Evolutionary conservation across 257 asterid species (phyloP).

Genomic region (Asclepias syriaca): DNA sequence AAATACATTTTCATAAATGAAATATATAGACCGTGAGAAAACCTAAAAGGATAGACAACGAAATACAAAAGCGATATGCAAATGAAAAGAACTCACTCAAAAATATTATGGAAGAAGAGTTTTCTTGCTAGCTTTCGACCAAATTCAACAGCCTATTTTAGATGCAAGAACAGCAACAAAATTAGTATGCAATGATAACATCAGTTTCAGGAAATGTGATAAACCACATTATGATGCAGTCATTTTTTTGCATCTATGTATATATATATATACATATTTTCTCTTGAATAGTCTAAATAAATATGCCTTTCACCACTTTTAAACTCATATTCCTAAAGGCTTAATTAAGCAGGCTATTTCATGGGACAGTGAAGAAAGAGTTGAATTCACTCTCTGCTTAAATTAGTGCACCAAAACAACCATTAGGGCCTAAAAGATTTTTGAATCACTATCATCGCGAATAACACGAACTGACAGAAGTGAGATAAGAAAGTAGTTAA

Average conservation of each 20-base stretch:
- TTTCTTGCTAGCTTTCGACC: slow-evolving; percentile 71
- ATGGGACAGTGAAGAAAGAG: background rate
- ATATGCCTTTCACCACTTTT: background rate
- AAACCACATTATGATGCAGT: background rate
- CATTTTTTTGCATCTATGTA: background rate
- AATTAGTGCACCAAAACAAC: background rate
- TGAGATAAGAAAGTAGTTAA: slow-evolving; percentile 30
- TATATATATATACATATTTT: background rate
- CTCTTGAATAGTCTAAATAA: background rate
- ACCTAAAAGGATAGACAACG: background rate
- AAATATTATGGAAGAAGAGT: slow-evolving; percentile 66
- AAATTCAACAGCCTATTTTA: slow-evolving; percentile 76
- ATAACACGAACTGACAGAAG: background rate
- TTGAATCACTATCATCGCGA: background rate
- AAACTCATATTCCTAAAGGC: background rate
- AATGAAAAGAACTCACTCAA: slow-evolving; percentile 50
- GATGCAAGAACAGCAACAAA: slow-evolving; percentile 18
- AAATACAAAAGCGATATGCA: slow-evolving; percentile 6
- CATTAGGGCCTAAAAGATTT: background rate
- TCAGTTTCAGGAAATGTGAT: background rate
- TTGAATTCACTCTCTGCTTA: background rate
- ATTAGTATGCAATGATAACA: background rate
- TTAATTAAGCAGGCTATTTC: background rate
- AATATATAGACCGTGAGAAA: background rate
- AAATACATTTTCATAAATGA: slow-evolving; percentile 6